phyloP scores from a whole-genome alignment of 1,284 basidiomycete species.

The Chalciporus sp. region DNA sequence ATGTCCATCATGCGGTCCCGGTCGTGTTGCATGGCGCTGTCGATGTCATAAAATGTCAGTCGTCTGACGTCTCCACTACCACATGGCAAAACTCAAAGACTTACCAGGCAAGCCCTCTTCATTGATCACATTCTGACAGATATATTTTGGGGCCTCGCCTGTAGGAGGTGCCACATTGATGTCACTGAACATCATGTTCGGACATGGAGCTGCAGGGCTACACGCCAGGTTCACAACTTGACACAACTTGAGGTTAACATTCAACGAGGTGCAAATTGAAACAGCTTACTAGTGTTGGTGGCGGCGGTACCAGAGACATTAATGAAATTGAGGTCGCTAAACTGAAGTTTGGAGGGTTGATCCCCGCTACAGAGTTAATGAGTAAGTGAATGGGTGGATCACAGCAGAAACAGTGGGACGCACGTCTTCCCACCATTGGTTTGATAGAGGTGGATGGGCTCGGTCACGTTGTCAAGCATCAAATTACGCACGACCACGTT shows the following conservation, averaged over 20 bases:
- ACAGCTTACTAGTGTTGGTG: conserved; percentile 43
- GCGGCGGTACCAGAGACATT: conserved; percentile 53
- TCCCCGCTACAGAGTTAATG: not conserved
- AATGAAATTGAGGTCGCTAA: conserved; percentile 46
- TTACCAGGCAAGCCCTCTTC: conserved; percentile 45
- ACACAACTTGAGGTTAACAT: not conserved
- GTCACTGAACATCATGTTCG: conserved; percentile 43
- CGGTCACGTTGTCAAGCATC: conserved; percentile 48
- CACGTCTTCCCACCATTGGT: conserved; percentile 43
- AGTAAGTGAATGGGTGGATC: no score
- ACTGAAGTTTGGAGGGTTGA: conserved; percentile 41
- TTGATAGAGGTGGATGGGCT: conserved; percentile 20
- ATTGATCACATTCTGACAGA: conserved; percentile 50
- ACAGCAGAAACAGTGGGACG: conserved; percentile 33
- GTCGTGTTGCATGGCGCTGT: no score
- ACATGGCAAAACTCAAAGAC: not conserved
- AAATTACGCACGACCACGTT: conserved; percentile 45
- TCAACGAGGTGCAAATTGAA: not conserved
- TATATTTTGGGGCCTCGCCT: conserved; percentile 39
- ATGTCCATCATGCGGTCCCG: no score
- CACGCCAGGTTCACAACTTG: conserved; percentile 59
- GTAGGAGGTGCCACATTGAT: conserved; percentile 39
- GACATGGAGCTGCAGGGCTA: conserved; percentile 52
- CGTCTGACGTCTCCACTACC: no score
- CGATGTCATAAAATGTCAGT: no score